Evolutionary conservation across 1,284 basidiomycete genomes (phyloP).

Genomic region (Naganishia sp.): DNA sequence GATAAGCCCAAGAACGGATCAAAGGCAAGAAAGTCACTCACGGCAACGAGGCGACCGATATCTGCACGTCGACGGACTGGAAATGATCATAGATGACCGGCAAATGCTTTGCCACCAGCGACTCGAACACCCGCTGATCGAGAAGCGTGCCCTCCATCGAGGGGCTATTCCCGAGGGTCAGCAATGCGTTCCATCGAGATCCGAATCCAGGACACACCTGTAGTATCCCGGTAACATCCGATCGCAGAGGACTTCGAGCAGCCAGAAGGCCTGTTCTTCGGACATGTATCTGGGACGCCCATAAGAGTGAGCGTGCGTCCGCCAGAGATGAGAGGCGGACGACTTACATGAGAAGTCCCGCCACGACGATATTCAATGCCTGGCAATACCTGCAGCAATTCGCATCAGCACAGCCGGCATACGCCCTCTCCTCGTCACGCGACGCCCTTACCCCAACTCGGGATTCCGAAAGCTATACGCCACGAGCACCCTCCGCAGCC

Average conservation of each 20-base stretch:
- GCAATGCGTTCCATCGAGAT: constrained; percentile 12
- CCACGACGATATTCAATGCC: constrained; percentile 84
- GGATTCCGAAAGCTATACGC: constrained; percentile 98
- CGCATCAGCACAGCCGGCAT: no score
- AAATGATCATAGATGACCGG: constrained; percentile 96
- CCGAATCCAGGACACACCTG: constrained; percentile 61
- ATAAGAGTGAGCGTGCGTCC: constrained; percentile 34
- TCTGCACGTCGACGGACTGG: constrained; percentile 85
- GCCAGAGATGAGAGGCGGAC: neutral
- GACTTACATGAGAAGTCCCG: constrained; percentile 43
- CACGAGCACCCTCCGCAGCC: constrained; percentile 85
- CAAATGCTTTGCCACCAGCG: constrained; percentile 85
- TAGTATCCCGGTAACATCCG: constrained; percentile 96
- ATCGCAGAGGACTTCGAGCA: constrained; percentile 93
- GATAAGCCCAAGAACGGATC: neutral
- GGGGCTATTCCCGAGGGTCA: constrained; percentile 61
- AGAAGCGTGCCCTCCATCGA: constrained; percentile 99
- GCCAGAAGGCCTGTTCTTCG: constrained; percentile 98
- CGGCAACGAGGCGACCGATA: constrained; percentile 93
- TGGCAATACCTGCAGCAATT: constrained; percentile 54
- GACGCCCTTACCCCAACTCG: constrained; percentile 69
- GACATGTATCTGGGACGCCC: constrained; percentile 79
- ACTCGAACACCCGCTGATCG: constrained; percentile 97
- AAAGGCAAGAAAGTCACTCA: constrained; percentile 33
- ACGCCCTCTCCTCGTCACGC: no score